Percentiles rank a stretch among this genome's conserved stretches.
These are phyloP conservation scores for Saccharomycopsis crataegensis DNA, from an alignment of 1,139 yeast species.

Conservation along the genomic window DNA sequence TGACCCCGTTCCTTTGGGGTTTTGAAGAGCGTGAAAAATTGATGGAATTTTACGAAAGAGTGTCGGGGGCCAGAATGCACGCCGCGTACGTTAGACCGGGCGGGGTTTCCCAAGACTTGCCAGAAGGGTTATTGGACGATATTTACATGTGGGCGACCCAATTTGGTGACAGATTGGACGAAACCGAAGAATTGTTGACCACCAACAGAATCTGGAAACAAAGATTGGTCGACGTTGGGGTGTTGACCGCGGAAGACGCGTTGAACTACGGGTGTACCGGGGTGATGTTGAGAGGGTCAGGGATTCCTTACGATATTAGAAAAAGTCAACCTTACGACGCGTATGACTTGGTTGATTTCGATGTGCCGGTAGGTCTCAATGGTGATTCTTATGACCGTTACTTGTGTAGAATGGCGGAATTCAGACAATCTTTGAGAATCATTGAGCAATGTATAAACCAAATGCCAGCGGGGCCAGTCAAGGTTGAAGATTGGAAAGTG, in stretches of 20 bases:
- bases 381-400: constrained; percentile 94
- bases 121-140: constrained; percentile 80
- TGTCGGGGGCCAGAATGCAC: constrained; percentile 85
- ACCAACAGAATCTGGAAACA: constrained; percentile 93
- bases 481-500: constrained; percentile 84
- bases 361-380: constrained; percentile 75
- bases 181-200: constrained; percentile 81
- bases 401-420: constrained; percentile 83
- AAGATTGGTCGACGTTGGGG: constrained; percentile 77
- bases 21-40: constrained; percentile 90
- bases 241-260: constrained; percentile 81
- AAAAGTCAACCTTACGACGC: constrained; percentile 90
- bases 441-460: constrained; percentile 86
- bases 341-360: constrained; percentile 79
- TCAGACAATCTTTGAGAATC: constrained; percentile 84
- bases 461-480: constrained; percentile 90
- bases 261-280: constrained; percentile 76
- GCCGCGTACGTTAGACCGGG: constrained; percentile 89
- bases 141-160: constrained; percentile 96
- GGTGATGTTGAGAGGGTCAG: constrained; percentile 87
- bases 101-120: constrained; percentile 85
- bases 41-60: constrained; percentile 91
- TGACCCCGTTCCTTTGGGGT: constrained; percentile 92
- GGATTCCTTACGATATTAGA: constrained; percentile 81
- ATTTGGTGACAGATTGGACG: constrained; percentile 89